Evolutionary conservation across 352 stramenopile species (phyloP), one percentile per base, ranked within the genome.

Genomic region (Phytopythium oedochilum): DNA sequence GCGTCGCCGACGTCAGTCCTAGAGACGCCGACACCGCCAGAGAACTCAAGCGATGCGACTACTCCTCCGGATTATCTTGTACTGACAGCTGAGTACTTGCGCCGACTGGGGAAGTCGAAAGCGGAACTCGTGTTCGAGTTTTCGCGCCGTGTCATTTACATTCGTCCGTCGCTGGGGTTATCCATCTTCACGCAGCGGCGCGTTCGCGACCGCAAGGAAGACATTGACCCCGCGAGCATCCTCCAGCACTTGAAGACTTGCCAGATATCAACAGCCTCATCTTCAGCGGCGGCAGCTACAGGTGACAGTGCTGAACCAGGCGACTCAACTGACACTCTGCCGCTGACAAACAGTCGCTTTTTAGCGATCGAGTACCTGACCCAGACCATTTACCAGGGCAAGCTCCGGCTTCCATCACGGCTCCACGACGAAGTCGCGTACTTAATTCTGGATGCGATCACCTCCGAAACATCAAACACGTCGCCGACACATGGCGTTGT

Each of bases 381-480:
- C 10, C 82, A 89, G 61, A 61, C 88, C 40, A 92, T 92, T 31
- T 73, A 71, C 26, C 57, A 72, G 31, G 64, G 70, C 48, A 59
- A 63, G 3, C 50, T 58, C 22, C 47, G 45, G 29, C 54, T 92
- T 0, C 50, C 65, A 3, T 57, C 71, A 17, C 69, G 80, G 8
- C 70, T 94, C 8, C 82, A 94, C 51, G 84, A 92, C 44, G 84
- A 94, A 48, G 78, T 84, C 0, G 80, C 89, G 15, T 92, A 89
- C 60, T 56, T 94, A 18, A 48, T 94, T 11, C 64, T 94, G 18
- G 82, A 92, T 53, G 74, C 73, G 12, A 90, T 94, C 50, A 72
- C 75, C 15, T 40, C 55, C 9, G 73, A 83, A 22, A 52, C 78
- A 3, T 54, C 62, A 5, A 60, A 64, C 3, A 53, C 57, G 8